Evolutionary conservation across 306 rosid genomes (phyloP), one percentile per base, ranked within the genome.

Genomic region (Lathyrus oleraceus): DNA sequence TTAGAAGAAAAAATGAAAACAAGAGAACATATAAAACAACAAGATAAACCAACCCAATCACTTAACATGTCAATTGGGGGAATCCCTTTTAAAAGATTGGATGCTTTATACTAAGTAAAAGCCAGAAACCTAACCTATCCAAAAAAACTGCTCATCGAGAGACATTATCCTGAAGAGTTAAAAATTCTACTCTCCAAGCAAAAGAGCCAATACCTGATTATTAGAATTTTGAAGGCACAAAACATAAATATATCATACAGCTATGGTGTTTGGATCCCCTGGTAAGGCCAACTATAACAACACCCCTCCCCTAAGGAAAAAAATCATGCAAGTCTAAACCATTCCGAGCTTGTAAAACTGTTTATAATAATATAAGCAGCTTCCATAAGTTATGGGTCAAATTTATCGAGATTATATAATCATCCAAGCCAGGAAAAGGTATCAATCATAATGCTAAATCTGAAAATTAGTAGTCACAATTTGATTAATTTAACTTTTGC

Each of bases 321-420:
- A 66, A 47, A 51, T 28, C 71, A 15, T 35, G 8, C 36, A 19
- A 2, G 2, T 51, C 3, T 47, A 66, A 48, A 67, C 17, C 5
- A 30, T 48, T 48, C 49, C 5, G 49, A 52, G 59, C 52, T 20
- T 52, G 39, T 53, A 68, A 25, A 38, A 32, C 51, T 68, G 8
- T 10, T 61, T 20, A 57, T 57, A 51, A 68, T 43, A 23, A 23
- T 23, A 23, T 23, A 1, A 23, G 28, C 59, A 49, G 23, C 39
- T 68, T 67, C 48, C 45, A 5, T 36, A 36, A 36, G 11, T 20
- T 69, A 36, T 38, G 51, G 4, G 28, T 6, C 62, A 69, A 69
- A 63, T 17, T 59, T 36, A 76, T 45, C 44, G 63, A 60, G 79
- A 75, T 45, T 10, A n/a, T 16, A 23, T 40, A 49, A 58, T 35